These are phyloP conservation scores for Lasiodiplodia gonubiensis DNA, from an alignment of 2,329 filamentous ascomycete genomes.

Conservation along the genomic window DNA sequence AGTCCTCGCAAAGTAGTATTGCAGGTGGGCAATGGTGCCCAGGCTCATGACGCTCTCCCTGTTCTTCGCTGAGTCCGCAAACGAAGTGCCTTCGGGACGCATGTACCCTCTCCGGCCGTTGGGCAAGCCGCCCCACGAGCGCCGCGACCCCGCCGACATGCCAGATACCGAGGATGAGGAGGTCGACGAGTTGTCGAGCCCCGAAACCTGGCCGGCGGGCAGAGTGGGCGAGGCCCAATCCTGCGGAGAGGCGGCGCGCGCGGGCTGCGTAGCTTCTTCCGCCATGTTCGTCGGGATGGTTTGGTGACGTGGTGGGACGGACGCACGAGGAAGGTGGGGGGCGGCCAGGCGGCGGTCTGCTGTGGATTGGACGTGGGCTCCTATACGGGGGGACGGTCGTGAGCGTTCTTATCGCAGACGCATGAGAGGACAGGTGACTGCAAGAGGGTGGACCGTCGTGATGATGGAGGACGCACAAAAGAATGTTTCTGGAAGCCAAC, in stretches of 20 bases:
- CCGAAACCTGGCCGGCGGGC: conserved; percentile 64
- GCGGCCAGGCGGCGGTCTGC: background rate
- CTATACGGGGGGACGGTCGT: background rate
- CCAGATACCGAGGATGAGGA: conserved; percentile 63
- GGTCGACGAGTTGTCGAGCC: conserved; percentile 67
- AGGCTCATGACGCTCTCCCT: conserved; percentile 95
- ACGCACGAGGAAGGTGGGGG: conserved; percentile 10
- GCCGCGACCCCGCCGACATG: conserved; percentile 63
- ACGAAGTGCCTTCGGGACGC: conserved; percentile 83
- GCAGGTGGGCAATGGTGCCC: conserved; percentile 94
- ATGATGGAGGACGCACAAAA: conserved; percentile 17
- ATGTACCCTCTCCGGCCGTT: conserved; percentile 78
- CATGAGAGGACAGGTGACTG: conserved; percentile 1
- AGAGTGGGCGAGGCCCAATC: conserved; percentile 67
- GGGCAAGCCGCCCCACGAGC: conserved; percentile 52
- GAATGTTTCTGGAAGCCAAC: conserved; percentile 23
- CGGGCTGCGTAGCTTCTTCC: conserved; percentile 17
- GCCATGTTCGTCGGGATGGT: conserved; percentile 18
- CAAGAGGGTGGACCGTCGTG: background rate
- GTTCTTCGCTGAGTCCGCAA: conserved; percentile 86
- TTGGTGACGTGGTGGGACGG: conserved; percentile 18
- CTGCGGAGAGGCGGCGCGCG: conserved; percentile 60
- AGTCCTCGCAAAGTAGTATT: conserved; percentile 97
- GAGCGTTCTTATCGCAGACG: background rate
- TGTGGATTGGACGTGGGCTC: background rate